Conservation (phyloP, 805 yeast species). For the Lipomyces lipofer region DNA sequence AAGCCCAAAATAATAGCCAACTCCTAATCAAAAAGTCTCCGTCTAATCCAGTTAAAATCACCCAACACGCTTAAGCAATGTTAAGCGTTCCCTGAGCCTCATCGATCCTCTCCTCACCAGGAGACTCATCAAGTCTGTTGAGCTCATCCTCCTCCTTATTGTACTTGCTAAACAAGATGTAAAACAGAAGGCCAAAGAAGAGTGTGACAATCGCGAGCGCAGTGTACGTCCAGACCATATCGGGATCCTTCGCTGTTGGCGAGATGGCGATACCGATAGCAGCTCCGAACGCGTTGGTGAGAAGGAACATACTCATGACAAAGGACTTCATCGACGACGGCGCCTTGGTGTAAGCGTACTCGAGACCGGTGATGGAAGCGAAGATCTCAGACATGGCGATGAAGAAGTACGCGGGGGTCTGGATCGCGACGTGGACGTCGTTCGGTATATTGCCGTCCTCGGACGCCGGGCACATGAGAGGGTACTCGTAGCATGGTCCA, state of each 20-base stretch:
- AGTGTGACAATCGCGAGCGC: conserved; percentile 63
- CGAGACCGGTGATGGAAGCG: conserved; percentile 78
- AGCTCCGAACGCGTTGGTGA: conserved; percentile 75
- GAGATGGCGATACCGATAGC: conserved; percentile 74
- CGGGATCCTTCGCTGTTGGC: conserved; percentile 66
- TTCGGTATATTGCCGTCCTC: conserved; percentile 46
- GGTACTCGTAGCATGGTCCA: conserved; percentile 72
- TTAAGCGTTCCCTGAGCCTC: conserved; percentile 22
- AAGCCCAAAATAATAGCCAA: background rate
- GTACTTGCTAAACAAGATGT: conserved; percentile 57
- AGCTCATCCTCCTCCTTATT: conserved; percentile 59
- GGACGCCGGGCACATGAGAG: conserved; percentile 53
- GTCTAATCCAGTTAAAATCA: background rate
- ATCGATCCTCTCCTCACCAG: conserved; percentile 6
- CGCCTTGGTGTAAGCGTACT: conserved; percentile 82
- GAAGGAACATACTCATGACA: conserved; percentile 60
- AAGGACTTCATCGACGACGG: conserved; percentile 68
- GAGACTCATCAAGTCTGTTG: conserved; percentile 45
- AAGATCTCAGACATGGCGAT: conserved; percentile 76
- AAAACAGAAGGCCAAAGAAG: conserved; percentile 61
- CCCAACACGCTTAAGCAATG: conserved; percentile 6
- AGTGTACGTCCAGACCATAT: conserved; percentile 66
- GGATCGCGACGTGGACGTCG: conserved; percentile 65
- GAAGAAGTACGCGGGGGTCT: conserved; percentile 70
- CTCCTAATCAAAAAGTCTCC: background rate